These are phyloP conservation scores for Trametes sp. DNA, from an alignment of 1,284 basidiomycete species.

Conservation along the genomic window DNA sequence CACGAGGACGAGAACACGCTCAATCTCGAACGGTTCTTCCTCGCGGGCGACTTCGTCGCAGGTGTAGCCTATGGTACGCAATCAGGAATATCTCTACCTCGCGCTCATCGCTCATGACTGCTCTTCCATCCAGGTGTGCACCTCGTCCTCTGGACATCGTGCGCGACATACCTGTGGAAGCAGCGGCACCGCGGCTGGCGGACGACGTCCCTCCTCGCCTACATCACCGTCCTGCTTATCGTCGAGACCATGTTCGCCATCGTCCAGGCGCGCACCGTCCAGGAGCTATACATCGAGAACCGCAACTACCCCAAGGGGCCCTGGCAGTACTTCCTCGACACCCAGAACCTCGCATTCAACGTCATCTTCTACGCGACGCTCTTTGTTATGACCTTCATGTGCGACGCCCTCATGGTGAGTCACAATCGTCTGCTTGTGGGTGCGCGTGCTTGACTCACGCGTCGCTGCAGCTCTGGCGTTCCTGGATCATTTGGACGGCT, in stretches of 20 bases:
- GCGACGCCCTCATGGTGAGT: constrained; percentile 48
- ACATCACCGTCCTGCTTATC: constrained; percentile 48
- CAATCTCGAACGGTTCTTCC: constrained; percentile 32
- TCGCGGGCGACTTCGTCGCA: constrained; percentile 32
- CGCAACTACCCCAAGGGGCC: constrained; percentile 50
- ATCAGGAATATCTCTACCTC: background rate
- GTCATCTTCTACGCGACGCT: constrained; percentile 51
- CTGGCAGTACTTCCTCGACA: constrained; percentile 51
- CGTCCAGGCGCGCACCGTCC: constrained; percentile 44
- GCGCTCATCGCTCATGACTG: background rate
- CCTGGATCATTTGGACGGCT: constrained; percentile 54
- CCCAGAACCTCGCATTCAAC: constrained; percentile 46
- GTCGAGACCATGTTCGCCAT: constrained; percentile 49
- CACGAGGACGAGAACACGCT: constrained; percentile 25
- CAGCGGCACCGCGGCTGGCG: constrained; percentile 40
- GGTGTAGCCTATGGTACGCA: constrained; percentile 35
- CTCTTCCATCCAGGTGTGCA: constrained; percentile 46
- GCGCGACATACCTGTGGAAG: constrained; percentile 50
- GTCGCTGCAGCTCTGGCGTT: constrained; percentile 50
- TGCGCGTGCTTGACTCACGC: background rate
- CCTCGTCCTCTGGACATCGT: constrained; percentile 47
- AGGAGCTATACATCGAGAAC: constrained; percentile 53
- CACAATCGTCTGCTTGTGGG: background rate
- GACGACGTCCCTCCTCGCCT: constrained; percentile 46
- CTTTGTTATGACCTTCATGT: constrained; percentile 47